phyloP scores from a whole-genome alignment of 2,329 filamentous ascomycete species.

The Colletotrichum echinochloae region DNA sequence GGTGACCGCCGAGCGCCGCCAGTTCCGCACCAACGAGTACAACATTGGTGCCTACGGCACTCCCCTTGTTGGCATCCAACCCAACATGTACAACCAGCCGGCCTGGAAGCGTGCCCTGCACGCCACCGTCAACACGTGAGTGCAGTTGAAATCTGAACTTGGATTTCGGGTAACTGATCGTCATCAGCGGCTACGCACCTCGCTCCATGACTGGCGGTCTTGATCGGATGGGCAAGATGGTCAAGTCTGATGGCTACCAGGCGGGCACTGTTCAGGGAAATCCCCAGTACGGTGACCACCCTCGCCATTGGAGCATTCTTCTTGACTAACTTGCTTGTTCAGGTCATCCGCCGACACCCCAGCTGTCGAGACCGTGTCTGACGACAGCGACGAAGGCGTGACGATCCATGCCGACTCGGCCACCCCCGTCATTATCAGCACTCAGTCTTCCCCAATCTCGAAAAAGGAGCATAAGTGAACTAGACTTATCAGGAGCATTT shows the following conservation, averaged over 20 bases:
- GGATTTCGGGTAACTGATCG: not conserved
- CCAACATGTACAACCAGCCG: slow-evolving; percentile 58
- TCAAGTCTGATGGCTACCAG: slow-evolving; percentile 40
- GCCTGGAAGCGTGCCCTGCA: slow-evolving; percentile 51
- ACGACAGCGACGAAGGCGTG: slow-evolving; percentile 64
- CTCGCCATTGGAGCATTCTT: slow-evolving; percentile 35
- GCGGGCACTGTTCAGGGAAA: slow-evolving; percentile 41
- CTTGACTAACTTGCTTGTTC: slow-evolving; percentile 49
- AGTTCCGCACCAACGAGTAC: slow-evolving; percentile 97
- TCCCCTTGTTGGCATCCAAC: slow-evolving; percentile 68
- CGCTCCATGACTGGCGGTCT: slow-evolving; percentile 35
- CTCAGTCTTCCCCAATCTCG: slow-evolving; percentile 61
- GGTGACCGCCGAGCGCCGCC: slow-evolving; percentile 92
- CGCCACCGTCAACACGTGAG: slow-evolving; percentile 35
- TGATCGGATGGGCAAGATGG: slow-evolving; percentile 38
- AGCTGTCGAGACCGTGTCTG: slow-evolving; percentile 53
- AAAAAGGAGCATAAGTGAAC: slow-evolving; percentile 54
- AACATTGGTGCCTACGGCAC: slow-evolving; percentile 79
- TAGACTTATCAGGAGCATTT: slow-evolving; percentile 34
- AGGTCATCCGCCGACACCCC: slow-evolving; percentile 36
- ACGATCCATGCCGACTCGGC: slow-evolving; percentile 66
- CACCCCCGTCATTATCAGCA: slow-evolving; percentile 56
- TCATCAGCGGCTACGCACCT: slow-evolving; percentile 32
- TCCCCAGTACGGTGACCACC: slow-evolving; percentile 39
- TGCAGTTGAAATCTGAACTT: not conserved